Evolutionary conservation across 768 basidiomycete genomes (phyloP), one percentile per base, ranked within the genome.

Genomic region (Leucosporidium scottii): DNA sequence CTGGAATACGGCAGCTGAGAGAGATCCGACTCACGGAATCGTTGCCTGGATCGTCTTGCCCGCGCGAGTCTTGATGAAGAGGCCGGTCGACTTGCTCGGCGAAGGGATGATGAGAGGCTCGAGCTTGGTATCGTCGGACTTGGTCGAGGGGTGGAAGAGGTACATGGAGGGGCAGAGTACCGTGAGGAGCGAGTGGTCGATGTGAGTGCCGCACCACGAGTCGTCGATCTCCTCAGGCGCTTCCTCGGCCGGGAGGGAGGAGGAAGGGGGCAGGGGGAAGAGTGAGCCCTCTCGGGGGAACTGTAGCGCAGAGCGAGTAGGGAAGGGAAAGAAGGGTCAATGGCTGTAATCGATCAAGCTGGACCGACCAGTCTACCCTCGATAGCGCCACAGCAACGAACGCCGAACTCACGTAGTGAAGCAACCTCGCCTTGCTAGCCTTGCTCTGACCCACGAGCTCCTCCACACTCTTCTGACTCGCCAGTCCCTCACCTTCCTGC

Each of bases 161-260:
- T 87, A 97, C 84, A 96, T 86, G 2, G 93, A 93, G 59, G 90
- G 88, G 78, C 93, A 97, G 44, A 99, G 84, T 3, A 92, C 96
- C 2, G 96, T 99, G 64, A 99, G 79, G 49, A 81, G 75, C 17
- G 79, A 79, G 58, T 97, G 92, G 76, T 99, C 96, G 27, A 92
- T 81, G 78, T 98, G 94, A 74, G 92, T 92, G 23, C 94, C 94
- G 79, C 94, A 98, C 85, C 91, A 93, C 71, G 86, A 89, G 71
- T 96, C 91, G 34, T 73, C 74, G 2, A 91, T 79, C n/a, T 68
- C 56, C 34, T 61, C 51, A 13, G 39, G 39, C 39, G 39, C 39
- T 13, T 44, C 39, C 12, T 23, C 23, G 21, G n/a, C 39, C 8
- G 39, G 39, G 39, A 44, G 39, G 39, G 39, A 44, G 36, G 27